Conservation (phyloP, 2,329 filamentous ascomycete species). For the Clathrospora elynae region DNA sequence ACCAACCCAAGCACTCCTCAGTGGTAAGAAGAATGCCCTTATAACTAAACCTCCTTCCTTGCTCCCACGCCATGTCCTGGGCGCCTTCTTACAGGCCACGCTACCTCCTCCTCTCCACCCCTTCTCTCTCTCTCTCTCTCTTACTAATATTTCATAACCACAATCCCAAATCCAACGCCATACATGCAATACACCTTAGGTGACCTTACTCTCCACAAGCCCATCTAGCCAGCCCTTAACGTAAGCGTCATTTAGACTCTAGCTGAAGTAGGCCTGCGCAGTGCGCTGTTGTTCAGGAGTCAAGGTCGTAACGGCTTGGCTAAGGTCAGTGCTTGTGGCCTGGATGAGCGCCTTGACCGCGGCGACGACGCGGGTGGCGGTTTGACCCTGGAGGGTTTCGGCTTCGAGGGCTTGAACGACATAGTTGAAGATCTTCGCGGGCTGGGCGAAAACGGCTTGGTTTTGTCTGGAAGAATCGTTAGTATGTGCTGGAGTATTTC, state of each 20-base stretch:
- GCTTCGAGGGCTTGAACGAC: slow-evolving; percentile 89
- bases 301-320: slow-evolving; percentile 75
- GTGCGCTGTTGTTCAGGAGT: slow-evolving; percentile 78
- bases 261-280: slow-evolving; percentile 79
- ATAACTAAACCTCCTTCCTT: too few relatives aligned
- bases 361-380: slow-evolving; percentile 74
- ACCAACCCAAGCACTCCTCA: slow-evolving; percentile 6
- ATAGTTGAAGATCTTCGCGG: slow-evolving; percentile 79
- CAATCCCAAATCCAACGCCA: slow-evolving; percentile 5
- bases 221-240: slow-evolving; percentile 2
- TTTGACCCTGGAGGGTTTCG: slow-evolving; percentile 85
- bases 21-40: neutral
- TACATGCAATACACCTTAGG: slow-evolving; percentile 12
- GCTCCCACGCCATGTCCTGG: too few relatives aligned
- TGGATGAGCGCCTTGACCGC: slow-evolving; percentile 79
- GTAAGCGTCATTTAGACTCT: slow-evolving; percentile 29
- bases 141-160: slow-evolving; percentile 2
- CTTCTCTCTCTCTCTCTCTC: too few relatives aligned
- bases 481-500: neutral
- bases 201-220: slow-evolving; percentile 3
- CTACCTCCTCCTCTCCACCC: too few relatives aligned
- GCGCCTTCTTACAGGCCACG: too few relatives aligned
- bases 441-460: slow-evolving; percentile 75
- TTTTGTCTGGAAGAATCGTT: slow-evolving; percentile 68
- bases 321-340: slow-evolving; percentile 74